A percentile compares a stretch with the other conserved stretches of the same genome.
Evolutionary conservation across 2,329 filamentous ascomycete genomes (phyloP).

Genomic region (Cercospora berteroae): DNA sequence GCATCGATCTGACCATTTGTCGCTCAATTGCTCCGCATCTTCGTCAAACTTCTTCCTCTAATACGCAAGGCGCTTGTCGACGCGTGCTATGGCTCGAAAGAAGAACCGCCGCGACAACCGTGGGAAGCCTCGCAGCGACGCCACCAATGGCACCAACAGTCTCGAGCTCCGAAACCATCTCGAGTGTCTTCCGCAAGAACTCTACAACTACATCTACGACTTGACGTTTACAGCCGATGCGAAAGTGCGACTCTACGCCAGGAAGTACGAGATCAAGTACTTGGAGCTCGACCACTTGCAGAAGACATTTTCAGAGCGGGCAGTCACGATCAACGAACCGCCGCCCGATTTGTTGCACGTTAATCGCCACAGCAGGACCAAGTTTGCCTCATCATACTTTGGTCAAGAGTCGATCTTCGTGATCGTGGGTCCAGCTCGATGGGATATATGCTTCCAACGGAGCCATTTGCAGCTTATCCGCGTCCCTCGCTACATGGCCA

Average conservation of each 20-base stretch:
- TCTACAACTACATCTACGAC: background rate
- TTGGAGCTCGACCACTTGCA: background rate
- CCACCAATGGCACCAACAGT: background rate
- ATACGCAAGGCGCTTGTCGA: background rate
- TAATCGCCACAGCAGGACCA: background rate
- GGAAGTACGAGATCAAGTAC: accelerated
- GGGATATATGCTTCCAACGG: too few relatives aligned
- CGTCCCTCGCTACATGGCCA: too few relatives aligned
- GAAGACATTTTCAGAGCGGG: background rate
- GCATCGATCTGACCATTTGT: background rate
- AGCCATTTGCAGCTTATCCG: too few relatives aligned
- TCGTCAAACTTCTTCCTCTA: background rate
- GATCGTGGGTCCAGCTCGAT: too few relatives aligned
- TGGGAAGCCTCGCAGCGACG: background rate
- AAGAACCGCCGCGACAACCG: background rate
- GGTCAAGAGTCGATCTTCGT: background rate
- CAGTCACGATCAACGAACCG: background rate
- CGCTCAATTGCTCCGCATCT: background rate
- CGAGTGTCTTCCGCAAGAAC: background rate
- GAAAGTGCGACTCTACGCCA: background rate
- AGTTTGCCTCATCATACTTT: background rate
- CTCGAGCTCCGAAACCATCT: background rate
- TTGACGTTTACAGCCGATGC: background rate
- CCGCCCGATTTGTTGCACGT: background rate
- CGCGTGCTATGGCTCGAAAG: background rate